A percentile compares a stretch with the other conserved stretches of the same genome.
Evolutionary conservation across 2,329 filamentous ascomycete genomes (phyloP).

Genomic region (Geosmithia putterillii): DNA sequence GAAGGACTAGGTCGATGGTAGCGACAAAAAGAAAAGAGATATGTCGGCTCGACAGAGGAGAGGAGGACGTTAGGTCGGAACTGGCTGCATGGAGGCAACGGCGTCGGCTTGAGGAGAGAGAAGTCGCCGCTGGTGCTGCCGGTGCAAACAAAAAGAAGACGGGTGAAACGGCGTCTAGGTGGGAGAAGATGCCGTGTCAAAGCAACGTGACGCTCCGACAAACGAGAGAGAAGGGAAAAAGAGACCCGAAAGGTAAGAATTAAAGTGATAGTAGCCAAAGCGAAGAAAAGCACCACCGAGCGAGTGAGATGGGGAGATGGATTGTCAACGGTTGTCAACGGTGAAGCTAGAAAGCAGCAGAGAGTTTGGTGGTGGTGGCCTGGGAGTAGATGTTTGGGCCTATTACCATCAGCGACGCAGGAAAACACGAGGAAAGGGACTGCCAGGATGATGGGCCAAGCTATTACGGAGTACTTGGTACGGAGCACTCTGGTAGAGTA

Average conservation of each 20-base stretch:
- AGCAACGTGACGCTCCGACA: too few relatives aligned
- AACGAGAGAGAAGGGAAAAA: neutral
- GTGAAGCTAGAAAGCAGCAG: neutral
- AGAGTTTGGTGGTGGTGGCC: neutral
- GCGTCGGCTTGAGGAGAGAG: neutral
- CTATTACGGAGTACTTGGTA: too few relatives aligned
- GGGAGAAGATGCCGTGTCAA: constrained; percentile 1
- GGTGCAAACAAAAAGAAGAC: too few relatives aligned
- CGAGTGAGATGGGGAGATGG: constrained; percentile 2
- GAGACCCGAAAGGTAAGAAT: neutral
- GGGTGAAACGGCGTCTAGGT: neutral
- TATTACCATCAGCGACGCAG: neutral
- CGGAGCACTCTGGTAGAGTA: too few relatives aligned
- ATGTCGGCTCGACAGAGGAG: neutral
- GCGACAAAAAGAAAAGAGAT: neutral
- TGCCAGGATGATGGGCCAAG: neutral
- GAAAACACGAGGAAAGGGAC: neutral
- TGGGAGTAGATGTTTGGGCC: neutral
- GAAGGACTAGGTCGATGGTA: neutral
- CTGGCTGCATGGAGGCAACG: neutral
- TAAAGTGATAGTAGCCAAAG: neutral
- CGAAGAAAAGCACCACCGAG: constrained; percentile 1
- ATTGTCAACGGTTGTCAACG: neutral
- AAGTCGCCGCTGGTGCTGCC: neutral
- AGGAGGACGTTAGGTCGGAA: neutral